These are phyloP conservation scores for Torulaspora gathmanii DNA, from an alignment of 805 yeast genomes.

Conservation along the genomic window DNA sequence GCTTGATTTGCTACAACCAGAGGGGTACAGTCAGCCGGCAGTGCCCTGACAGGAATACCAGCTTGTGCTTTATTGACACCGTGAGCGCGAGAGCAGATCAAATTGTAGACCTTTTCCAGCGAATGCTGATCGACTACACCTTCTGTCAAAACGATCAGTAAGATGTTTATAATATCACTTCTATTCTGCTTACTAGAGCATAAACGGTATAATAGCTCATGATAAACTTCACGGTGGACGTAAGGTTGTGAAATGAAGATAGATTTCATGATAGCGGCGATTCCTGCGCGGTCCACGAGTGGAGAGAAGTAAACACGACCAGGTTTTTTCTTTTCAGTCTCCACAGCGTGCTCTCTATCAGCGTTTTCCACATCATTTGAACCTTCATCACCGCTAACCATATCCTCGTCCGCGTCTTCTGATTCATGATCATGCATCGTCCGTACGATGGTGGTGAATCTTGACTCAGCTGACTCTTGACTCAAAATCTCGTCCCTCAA, in stretches of 20 bases:
- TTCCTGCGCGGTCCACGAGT: slow-evolving; percentile 68
- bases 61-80: slow-evolving; percentile 17
- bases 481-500: slow-evolving; percentile 59
- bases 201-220: slow-evolving; percentile 59
- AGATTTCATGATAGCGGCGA: slow-evolving; percentile 64
- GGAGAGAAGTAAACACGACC: slow-evolving; percentile 52
- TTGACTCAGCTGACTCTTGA: slow-evolving; percentile 47
- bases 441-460: slow-evolving; percentile 31
- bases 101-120: slow-evolving; percentile 56
- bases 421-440: slow-evolving; percentile 9
- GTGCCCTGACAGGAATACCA: slow-evolving; percentile 16
- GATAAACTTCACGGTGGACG: slow-evolving; percentile 56
- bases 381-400: slow-evolving; percentile 16
- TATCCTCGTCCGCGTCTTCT: slow-evolving; percentile 21
- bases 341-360: slow-evolving; percentile 19
- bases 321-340: slow-evolving; percentile 26
- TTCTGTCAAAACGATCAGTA: slow-evolving; percentile 68
- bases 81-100: slow-evolving; percentile 49
- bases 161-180: slow-evolving; percentile 62
- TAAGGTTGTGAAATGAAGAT: slow-evolving; percentile 69
- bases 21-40: slow-evolving; percentile 64
- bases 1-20: slow-evolving; percentile 70
- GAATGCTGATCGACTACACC: slow-evolving; percentile 60
- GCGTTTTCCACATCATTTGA: slow-evolving; percentile 9
- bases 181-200: slow-evolving; percentile 77